Conservation (phyloP, 176 grass and related monocot species). For the barley (Hordeum vulgare) region MorexV3_pseudomolecules_assembly NC_058523.1:25551919-25552418, state of each 20-base stretch:
- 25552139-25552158: not conserved
- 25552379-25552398: not conserved
- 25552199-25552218: no score
- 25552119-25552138: not conserved
- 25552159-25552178: not conserved
- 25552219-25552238: no score
- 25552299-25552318: conserved; percentile 71
- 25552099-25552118: not conserved
- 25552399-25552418: not conserved
- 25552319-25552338: conserved; percentile 93
- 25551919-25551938: conserved; percentile 57
- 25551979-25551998: conserved; percentile 1
- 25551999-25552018: not conserved
- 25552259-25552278: conserved; percentile 42
- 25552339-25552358: conserved; percentile 78
- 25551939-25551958: conserved; percentile 82
- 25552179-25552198: not conserved
- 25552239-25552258: conserved; percentile 38
- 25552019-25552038: not conserved
- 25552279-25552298: conserved; percentile 68
- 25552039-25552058: not conserved
- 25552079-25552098: not conserved
- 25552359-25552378: conserved; percentile 12
- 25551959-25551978: conserved; percentile 70
- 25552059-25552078: not conserved